Evolutionary conservation across 2,329 filamentous ascomycete genomes (phyloP), one percentile per base, ranked within the genome.

Genomic region (Penicillium sp.): DNA sequence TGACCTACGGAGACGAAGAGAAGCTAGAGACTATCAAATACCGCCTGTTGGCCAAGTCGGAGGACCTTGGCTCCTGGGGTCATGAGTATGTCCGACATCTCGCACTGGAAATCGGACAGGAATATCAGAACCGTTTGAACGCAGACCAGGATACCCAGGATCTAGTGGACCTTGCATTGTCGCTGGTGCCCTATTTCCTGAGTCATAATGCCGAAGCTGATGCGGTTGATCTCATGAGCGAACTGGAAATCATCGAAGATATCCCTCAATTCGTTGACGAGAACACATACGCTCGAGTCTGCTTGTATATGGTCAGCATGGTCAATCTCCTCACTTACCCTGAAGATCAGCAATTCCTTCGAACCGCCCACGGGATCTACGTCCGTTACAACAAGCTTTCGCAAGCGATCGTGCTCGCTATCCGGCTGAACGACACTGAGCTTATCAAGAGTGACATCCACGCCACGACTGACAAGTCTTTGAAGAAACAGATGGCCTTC

Each of bases 251-350:
- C 73, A 97, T 99, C 65, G 91, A 97, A 70, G 81, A 92, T 70
- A 89, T 99, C 45, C 87, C 91, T 55, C 84, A 91, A 65, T 95
- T 92, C 68, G 83, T 99, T 51, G 94, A 99, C 74, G 89, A 95
- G 74, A 88, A 97, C 77, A 97, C 92, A 27, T 99, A 96, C 74
- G 82, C 89, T 51, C 83, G 94, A 70, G 94, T 97, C 55, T 97
- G 94, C 73, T 79, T 99, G 65, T 99, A 99, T 79, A 96, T 99
- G 88, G 91, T 96, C 68, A 96, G 91, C 81, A 97, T 97, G 90
- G 94, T 99, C 65, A 96, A 94, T 71, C 85, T 99, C 21, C 86
- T 99, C 74, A 97, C 94, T 53, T 97, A 96, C 71, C 94, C 94
- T 43, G 94, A 99, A 76, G 97, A 99, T 76, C 91, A 97, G 72